Evolutionary conservation across 345 rosid genomes (phyloP), one percentile per base, ranked within the genome.

Genomic region (Luvunga scandens): DNA sequence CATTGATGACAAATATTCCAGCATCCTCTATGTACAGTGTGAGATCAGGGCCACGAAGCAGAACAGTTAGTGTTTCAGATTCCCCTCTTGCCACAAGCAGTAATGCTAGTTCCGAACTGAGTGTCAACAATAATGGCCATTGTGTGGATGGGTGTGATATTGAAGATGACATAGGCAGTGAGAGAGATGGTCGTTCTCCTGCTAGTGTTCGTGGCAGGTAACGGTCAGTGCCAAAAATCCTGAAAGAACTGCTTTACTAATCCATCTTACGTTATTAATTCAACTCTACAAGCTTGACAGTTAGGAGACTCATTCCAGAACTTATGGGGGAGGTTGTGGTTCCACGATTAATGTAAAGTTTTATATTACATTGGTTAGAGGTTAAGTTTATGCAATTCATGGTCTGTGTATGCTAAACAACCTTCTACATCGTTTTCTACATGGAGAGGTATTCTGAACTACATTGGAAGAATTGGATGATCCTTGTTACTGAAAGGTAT

Each of bases 1-100:
- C 99, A 28, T 66, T 92, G 76, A 92, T 92, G 98, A 91, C 97
- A 2, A 94, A 94, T 80, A 94, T 96, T 78, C 99, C 99, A 65
- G 98, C 98, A 77, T 94, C 99, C 24, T 94, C 97, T 73, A 88
- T 94, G 98, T 97, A 94, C 82, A 97, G 98, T 67, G 94, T 92
- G 84, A 94, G 99, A 83, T 90, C 98, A 68, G 98, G 97, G 71
- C 91, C 90, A 71, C 78, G 91, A 77, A 88, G 90, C 84, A 84
- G 92, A 79, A 90, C 94, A 4, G 34, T 88, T 77, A 92, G 95
- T 72, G 91, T 90, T n/a, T 85, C 92, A 19, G 98, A 91, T 81
- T 96, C 98, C 25, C 99, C 98, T 53, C 84, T 90, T n/a, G 98
- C 97, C 57, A 94, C 98, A 24, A 96, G 98, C 88, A 96, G 99